phyloP scores from a whole-genome alignment of 352 stramenopile species.

The Pythium sp. region DNA sequence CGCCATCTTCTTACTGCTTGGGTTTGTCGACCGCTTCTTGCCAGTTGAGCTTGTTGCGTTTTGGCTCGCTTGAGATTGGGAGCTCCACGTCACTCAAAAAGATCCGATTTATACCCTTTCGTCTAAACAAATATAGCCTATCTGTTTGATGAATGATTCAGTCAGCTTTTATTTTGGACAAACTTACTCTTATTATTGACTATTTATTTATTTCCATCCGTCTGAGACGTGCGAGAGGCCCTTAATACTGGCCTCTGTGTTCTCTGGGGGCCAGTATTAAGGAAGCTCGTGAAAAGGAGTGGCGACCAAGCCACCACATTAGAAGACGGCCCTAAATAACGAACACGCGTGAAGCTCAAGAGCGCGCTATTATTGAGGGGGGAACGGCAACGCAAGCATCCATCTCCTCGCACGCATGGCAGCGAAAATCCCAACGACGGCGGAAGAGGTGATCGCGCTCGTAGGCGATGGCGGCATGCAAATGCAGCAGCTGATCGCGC shows the following conservation, averaged over 20 bases:
- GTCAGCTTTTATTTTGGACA: background rate
- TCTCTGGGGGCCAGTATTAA: background rate
- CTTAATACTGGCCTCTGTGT: background rate
- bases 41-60: background rate
- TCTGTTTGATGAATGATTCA: background rate
- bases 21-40: constrained; percentile 8
- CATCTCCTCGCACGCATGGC: constrained; percentile 12
- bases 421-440: constrained; percentile 44
- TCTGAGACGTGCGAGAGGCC: background rate
- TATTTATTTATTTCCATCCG: background rate
- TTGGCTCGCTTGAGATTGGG: background rate
- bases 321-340: constrained; percentile 43
- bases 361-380: constrained; percentile 10
- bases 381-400: constrained; percentile 9
- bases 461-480: constrained; percentile 45
- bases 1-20: constrained; percentile 3
- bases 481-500: constrained; percentile 59
- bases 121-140: too few relatives aligned
- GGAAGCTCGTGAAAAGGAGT: constrained; percentile 1
- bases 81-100: background rate
- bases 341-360: background rate
- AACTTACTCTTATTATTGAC: background rate
- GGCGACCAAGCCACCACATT: constrained; percentile 17
- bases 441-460: constrained; percentile 57
- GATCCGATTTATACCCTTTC: background rate